phyloP scores from a whole-genome alignment of 768 basidiomycete species.

The Rhizopogon vinicolor region DNA sequence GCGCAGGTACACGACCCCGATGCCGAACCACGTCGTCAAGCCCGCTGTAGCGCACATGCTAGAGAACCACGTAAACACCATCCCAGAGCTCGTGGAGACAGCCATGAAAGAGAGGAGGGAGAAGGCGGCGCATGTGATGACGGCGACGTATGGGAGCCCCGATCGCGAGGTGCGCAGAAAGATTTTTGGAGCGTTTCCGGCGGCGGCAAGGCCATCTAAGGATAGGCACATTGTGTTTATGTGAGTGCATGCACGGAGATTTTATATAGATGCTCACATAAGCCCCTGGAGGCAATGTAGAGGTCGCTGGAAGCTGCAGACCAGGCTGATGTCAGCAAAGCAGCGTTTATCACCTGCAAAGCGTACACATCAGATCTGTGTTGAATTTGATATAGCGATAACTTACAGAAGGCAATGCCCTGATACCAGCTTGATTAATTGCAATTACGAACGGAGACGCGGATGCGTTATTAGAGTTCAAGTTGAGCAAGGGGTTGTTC shows the following conservation, averaged over 20 bases:
- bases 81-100: slow-evolving; percentile 27
- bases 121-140: slow-evolving; percentile 24
- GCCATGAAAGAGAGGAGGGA: slow-evolving; percentile 39
- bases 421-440: slow-evolving; percentile 52
- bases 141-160: slow-evolving; percentile 43
- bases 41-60: slow-evolving; percentile 34
- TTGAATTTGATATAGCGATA: not conserved
- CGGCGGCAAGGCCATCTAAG: slow-evolving; percentile 48
- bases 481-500: slow-evolving; percentile 35
- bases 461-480: slow-evolving; percentile 35
- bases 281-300: slow-evolving; percentile 33
- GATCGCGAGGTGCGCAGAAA: slow-evolving; percentile 35
- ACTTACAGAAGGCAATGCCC: slow-evolving; percentile 44
- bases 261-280: slow-evolving; percentile 29
- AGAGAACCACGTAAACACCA: slow-evolving; percentile 39
- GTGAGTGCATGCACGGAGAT: no score
- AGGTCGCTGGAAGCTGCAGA: slow-evolving; percentile 37
- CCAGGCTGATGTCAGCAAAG: slow-evolving; percentile 41
- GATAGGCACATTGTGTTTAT: no score
- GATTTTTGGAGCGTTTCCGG: slow-evolving; percentile 49
- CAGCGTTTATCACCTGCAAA: slow-evolving; percentile 32
- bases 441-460: slow-evolving; percentile 58
- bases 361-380: not conserved
- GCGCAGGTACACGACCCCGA: slow-evolving; percentile 41
- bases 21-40: slow-evolving; percentile 40